Evolutionary conservation across 2,329 filamentous ascomycete genomes (phyloP).

Genomic region (Escovopsis weberi): DNA sequence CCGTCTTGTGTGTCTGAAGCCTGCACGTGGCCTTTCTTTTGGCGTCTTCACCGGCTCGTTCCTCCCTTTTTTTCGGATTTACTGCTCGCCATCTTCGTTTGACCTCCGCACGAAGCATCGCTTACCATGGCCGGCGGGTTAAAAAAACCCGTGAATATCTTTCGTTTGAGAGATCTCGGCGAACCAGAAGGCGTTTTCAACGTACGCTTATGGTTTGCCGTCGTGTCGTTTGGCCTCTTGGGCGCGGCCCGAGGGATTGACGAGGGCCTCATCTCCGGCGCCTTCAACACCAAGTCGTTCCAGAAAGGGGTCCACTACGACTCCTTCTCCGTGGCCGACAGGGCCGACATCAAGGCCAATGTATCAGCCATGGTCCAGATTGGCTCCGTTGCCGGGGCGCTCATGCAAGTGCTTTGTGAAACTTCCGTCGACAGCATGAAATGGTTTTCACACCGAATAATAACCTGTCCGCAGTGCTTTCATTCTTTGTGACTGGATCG

Average conservation of each 20-base stretch:
- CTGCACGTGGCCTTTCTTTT: too few species aligned
- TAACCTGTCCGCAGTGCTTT: conserved; percentile 31
- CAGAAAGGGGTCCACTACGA: conserved; percentile 42
- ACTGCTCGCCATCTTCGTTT: too few species aligned
- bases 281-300: conserved; percentile 53
- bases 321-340: conserved; percentile 34
- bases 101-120: background rate
- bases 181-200: conserved; percentile 61
- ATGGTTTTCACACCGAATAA: too few species aligned
- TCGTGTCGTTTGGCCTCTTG: conserved; percentile 59
- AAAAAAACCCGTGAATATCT: conserved; percentile 47
- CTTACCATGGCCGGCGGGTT: conserved; percentile 33
- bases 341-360: conserved; percentile 59
- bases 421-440: too few species aligned
- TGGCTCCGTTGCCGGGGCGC: conserved; percentile 56
- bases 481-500: conserved; percentile 43
- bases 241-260: conserved; percentile 68
- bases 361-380: conserved; percentile 74
- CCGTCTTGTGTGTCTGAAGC: too few species aligned
- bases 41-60: too few species aligned
- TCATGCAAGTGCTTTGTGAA: conserved; percentile 27
- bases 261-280: conserved; percentile 63
- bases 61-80: too few species aligned
- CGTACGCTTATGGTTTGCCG: conserved; percentile 65
- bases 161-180: conserved; percentile 45